Conservation (phyloP, 2,329 filamentous ascomycete genomes). For the Penicillium sp. region DNA sequence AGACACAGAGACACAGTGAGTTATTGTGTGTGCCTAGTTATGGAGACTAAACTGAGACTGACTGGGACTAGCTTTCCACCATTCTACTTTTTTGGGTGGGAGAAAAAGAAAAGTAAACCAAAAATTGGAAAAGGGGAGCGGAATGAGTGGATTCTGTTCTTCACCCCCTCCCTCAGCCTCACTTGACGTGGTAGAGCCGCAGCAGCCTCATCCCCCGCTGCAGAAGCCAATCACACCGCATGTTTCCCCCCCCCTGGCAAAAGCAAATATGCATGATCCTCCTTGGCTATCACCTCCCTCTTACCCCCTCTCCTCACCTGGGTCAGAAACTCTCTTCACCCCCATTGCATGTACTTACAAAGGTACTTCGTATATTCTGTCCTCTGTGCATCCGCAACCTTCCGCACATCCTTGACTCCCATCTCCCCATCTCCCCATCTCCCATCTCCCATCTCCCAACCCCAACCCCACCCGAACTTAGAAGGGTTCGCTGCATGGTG, state of each 20-base stretch:
- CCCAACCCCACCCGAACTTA: neutral
- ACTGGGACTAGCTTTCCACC: too few relatives aligned
- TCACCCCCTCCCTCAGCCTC: slow-evolving; percentile 17
- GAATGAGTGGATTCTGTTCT: neutral
- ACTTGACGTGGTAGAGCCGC: slow-evolving; percentile 21
- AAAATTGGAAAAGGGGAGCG: neutral
- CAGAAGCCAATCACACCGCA: slow-evolving; percentile 3
- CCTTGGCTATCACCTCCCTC: neutral
- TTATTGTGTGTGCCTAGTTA: too few relatives aligned
- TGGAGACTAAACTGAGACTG: too few relatives aligned
- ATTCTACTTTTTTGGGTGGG: too few relatives aligned
- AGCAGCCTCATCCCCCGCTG: slow-evolving; percentile 21
- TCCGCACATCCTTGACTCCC: neutral
- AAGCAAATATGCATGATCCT: neutral
- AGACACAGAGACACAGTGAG: too few relatives aligned
- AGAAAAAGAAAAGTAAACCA: neutral
- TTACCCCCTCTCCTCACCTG: neutral
- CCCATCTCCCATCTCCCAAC: neutral
- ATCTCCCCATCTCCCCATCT: neutral
- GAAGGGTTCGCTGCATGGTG: slow-evolving; percentile 11
- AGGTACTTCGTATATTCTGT: too few relatives aligned
- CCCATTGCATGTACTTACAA: too few relatives aligned
- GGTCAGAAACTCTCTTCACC: neutral
- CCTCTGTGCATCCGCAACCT: neutral
- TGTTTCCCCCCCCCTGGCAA: neutral